Evolutionary conservation across 2,329 filamentous ascomycete genomes (phyloP).

Genomic region (Diaporthe sp.): DNA sequence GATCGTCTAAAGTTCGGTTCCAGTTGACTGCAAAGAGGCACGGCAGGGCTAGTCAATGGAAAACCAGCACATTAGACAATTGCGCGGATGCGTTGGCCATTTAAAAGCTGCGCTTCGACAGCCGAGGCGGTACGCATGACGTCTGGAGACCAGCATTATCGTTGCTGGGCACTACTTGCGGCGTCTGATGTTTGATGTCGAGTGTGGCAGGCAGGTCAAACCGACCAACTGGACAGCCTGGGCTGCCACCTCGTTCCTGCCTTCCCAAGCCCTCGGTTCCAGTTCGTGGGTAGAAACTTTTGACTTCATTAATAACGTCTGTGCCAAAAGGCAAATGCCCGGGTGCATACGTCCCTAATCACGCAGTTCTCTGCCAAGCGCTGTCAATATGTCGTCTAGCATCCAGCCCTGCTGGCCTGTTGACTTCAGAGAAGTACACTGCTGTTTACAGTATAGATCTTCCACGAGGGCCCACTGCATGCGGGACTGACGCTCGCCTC

Average conservation of each 20-base stretch:
- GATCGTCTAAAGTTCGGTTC: slow-evolving; percentile 2
- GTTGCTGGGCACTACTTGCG: slow-evolving; percentile 12
- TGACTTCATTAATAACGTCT: background rate
- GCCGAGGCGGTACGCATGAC: slow-evolving; percentile 1
- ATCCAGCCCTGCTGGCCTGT: background rate
- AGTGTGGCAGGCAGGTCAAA: background rate
- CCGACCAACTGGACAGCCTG: background rate
- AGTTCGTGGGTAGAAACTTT: background rate
- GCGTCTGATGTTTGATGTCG: slow-evolving; percentile 23
- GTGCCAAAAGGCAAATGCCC: background rate
- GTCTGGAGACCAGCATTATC: slow-evolving; percentile 26
- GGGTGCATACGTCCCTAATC: background rate
- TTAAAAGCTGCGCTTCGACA: slow-evolving; percentile 12
- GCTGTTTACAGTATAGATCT: slow-evolving; percentile 17
- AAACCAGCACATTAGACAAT: background rate
- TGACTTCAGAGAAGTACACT: background rate
- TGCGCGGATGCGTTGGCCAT: slow-evolving; percentile 22
- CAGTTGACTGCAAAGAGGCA: background rate
- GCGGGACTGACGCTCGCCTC: background rate
- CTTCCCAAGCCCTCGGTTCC: slow-evolving; percentile 1
- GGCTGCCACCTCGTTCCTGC: background rate
- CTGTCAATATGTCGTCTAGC: slow-evolving; percentile 17
- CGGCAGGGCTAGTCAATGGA: background rate
- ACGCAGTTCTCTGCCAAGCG: slow-evolving; percentile 13
- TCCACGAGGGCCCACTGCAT: background rate